These are phyloP conservation scores for Trichoderma pleuroti DNA, from an alignment of 2,329 filamentous ascomycete species.

Conservation along the genomic window DNA sequence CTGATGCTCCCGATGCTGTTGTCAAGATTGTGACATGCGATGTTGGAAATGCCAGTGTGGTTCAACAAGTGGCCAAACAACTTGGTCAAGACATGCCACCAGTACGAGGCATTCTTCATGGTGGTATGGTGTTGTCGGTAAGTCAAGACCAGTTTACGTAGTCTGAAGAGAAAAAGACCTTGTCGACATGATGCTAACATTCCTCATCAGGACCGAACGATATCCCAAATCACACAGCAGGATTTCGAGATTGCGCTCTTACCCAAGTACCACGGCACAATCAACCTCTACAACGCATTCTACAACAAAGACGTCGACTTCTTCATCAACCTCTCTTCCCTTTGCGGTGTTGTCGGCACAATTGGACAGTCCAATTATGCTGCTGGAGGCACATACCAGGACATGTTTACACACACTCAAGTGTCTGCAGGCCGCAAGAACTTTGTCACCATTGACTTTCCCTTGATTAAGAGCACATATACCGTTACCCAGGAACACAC, in stretches of 20 bases:
- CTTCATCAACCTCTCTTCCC: slow-evolving; percentile 38
- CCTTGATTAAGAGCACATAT: neutral
- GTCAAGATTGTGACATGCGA: neutral
- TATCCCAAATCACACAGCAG: slow-evolving; percentile 32
- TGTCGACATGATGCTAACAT: neutral
- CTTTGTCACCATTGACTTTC: neutral
- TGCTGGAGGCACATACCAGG: slow-evolving; percentile 33
- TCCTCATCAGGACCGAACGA: slow-evolving; percentile 19
- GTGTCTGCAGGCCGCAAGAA: neutral
- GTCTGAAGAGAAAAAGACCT: neutral
- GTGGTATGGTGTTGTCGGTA: neutral
- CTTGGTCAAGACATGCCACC: neutral
- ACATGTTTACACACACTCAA: slow-evolving; percentile 22
- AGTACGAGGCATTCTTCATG: neutral
- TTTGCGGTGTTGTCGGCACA: slow-evolving; percentile 33
- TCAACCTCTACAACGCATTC: slow-evolving; percentile 32
- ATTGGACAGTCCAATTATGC: slow-evolving; percentile 41
- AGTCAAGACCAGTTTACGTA: neutral
- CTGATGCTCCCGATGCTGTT: neutral
- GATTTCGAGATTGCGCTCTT: slow-evolving; percentile 27
- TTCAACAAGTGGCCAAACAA: neutral
- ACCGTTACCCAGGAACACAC: neutral
- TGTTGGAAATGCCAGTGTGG: neutral
- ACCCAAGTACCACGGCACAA: slow-evolving; percentile 35
- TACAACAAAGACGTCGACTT: slow-evolving; percentile 32